These are phyloP conservation scores for Yamadazyma diddensiae DNA, from an alignment of 1,139 yeast genomes.

Conservation along the genomic window DNA sequence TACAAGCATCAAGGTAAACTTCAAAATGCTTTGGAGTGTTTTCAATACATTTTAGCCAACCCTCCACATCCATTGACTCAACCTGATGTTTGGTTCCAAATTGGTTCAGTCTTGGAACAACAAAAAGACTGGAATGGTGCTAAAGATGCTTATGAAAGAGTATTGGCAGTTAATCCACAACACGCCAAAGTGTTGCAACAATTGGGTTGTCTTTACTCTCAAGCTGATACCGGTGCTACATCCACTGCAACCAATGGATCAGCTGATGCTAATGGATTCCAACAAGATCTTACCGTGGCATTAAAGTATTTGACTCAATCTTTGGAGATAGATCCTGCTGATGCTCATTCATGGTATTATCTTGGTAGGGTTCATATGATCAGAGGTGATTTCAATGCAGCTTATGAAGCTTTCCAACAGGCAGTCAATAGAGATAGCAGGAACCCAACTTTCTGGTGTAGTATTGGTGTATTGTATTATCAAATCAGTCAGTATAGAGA, in stretches of 20 bases:
- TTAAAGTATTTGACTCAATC: conserved; percentile 79
- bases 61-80: conserved; percentile 97
- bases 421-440: conserved; percentile 96
- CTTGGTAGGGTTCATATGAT: conserved; percentile 97
- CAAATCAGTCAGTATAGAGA: conserved; percentile 95
- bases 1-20: conserved; percentile 92
- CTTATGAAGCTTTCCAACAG: conserved; percentile 97
- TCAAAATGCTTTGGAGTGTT: conserved; percentile 86
- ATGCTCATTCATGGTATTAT: conserved; percentile 97
- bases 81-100: conserved; percentile 98
- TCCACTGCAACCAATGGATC: conserved; percentile 7
- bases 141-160: conserved; percentile 92
- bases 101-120: conserved; percentile 92
- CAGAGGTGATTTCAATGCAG: conserved; percentile 89
- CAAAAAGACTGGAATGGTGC: conserved; percentile 91
- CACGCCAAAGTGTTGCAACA: conserved; percentile 96
- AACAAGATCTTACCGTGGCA: conserved; percentile 80
- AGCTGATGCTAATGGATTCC: conserved; percentile 19
- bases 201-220: conserved; percentile 92
- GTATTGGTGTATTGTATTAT: conserved; percentile 93
- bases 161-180: conserved; percentile 82
- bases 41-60: conserved; percentile 81
- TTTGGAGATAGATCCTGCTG: conserved; percentile 82
- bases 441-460: conserved; percentile 98
- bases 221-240: conserved; percentile 48